Base-by-base conservation (phyloP, 352 stramenopile genomes). In the Pythium rishiriense region DNA sequence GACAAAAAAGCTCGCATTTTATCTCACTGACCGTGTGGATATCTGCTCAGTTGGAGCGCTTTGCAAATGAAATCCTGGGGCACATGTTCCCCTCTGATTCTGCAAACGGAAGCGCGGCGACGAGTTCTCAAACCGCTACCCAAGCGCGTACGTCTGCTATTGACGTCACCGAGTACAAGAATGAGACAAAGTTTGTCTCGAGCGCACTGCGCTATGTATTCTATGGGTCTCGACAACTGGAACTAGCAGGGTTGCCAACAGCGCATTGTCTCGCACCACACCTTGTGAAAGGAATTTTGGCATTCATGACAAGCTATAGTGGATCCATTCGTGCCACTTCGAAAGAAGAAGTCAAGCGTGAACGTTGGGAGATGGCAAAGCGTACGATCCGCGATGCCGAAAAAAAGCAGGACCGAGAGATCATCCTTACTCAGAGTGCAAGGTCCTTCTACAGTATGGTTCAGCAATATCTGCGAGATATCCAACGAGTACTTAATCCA, bases 21-120 rank as follows among this genome's bases (percentile, higher is more conserved):
- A 83, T 91, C 28, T 75, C 85, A 15, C 71, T 94, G 25, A 91
- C 83, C 0, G 79, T 89, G 19, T 94, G 85, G 85, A 93, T 94
- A 59, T 90, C 83, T 17, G 76, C 81, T 4, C 82, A 94, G 54
- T 57, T 94, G 21, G 77, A 91, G 39, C 79, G 82, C 22, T 94
- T 94, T 64, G 83, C 85, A 3, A 81, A 64, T 45, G 82, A 93
- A 62, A 74, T 94, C 28, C 76, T 80, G 2, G 81, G 78, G 21
- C 85, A 94, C 48, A 89, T 93, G 29, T 94, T 94, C 55, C 56
- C 54, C 0, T 56, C 39, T 24, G 62, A 69, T 43, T 50, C 56
- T 10, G 35, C 22, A 15, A 43, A 43, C 14, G 37, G 37, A 1
- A 41, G 21, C 8, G n/a, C 39, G 37, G 22, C 55, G 12, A 7